A percentile compares a stretch with the other conserved stretches of the same genome.
These are phyloP conservation scores for Mycena galopus DNA, from an alignment of 768 basidiomycete genomes.

Conservation along the genomic window DNA sequence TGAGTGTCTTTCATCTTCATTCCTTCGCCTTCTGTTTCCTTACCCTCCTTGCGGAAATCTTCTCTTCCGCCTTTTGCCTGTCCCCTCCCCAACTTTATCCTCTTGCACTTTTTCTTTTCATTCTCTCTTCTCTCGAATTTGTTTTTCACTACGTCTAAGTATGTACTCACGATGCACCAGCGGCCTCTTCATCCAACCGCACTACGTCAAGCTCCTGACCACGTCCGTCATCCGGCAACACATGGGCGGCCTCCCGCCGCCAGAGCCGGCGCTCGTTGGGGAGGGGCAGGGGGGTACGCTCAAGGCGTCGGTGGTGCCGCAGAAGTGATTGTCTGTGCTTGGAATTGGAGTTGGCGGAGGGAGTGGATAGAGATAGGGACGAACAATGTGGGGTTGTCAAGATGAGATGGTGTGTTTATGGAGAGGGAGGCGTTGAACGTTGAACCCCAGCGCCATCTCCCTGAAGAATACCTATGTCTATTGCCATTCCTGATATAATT, in stretches of 20 bases:
- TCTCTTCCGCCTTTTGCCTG: neutral
- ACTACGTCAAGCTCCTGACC: constrained; percentile 84
- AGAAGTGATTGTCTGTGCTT: too few relatives aligned
- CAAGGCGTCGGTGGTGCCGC: too few relatives aligned
- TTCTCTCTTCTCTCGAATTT: neutral
- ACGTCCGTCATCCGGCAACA: constrained; percentile 69
- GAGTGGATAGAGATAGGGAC: too few relatives aligned
- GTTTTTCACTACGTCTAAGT: too few relatives aligned
- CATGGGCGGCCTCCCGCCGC: constrained; percentile 68
- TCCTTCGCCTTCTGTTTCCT: neutral
- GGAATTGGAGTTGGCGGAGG: too few relatives aligned
- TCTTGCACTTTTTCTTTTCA: neutral
- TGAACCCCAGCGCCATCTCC: too few relatives aligned
- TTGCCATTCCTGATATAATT: neutral
- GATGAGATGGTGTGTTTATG: too few relatives aligned
- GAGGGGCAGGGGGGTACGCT: too few relatives aligned
- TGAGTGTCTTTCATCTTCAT: constrained; percentile 53
- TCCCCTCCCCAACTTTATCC: neutral
- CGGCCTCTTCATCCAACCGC: constrained; percentile 89
- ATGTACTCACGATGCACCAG: constrained; percentile 49
- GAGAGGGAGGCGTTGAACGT: too few relatives aligned
- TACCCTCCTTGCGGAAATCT: too few relatives aligned
- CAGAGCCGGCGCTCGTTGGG: constrained; percentile 6
- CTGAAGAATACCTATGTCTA: too few relatives aligned
- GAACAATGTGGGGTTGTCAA: too few relatives aligned